Evolutionary conservation across 345 rosid genomes (phyloP), one percentile per base, ranked within the genome.

Genomic region (Citrus mangshanensis): DNA sequence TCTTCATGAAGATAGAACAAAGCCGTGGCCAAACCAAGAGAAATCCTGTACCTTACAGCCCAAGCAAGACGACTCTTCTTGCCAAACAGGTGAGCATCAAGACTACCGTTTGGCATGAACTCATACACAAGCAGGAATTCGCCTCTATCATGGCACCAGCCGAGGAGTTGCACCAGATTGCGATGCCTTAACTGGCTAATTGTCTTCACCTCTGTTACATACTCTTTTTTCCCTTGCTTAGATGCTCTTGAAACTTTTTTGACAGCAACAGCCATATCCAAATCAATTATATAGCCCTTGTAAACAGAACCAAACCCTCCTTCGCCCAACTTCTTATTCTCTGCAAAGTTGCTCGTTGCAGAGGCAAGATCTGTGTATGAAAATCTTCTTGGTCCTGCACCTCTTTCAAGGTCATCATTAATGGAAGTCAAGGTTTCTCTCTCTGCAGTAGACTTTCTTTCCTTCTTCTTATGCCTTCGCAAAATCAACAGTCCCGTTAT

Each of bases 41-140:
- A 73, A 46, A 90, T 87, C 59, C 68, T 83, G 79, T 82, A 88
- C 75, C 93, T 81, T 1, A 61, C 68, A 25, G 75, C 42, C 94
- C 96, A 92, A 22, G 79, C 2, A 3, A 91, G 86, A 65, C 74
- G 79, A 3, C 19, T 54, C 34, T 68, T 87, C 21, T 73, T 72
- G 38, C 87, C 86, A 7, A 88, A 93, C 3, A 92, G 82, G 64
- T 92, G 96, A 0, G 77, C 58, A 38, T 92, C 90, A 1, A 90
- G 90, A 78, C 91, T 92, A 5, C 94, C 87, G 46, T 93, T 89
- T 9, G 89, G 89, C 96, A 93, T 88, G 85, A 89, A 87, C 82
- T 93, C 96, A 4, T 90, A 92, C 0, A 89, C 86, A 27, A 93
- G 87, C n/a, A 92, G 73, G 78, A 92, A 87, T 78, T 92, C 91